Base-by-base conservation (phyloP, 2,329 filamentous ascomycete species). In the Alternaria postmessia region DNA sequence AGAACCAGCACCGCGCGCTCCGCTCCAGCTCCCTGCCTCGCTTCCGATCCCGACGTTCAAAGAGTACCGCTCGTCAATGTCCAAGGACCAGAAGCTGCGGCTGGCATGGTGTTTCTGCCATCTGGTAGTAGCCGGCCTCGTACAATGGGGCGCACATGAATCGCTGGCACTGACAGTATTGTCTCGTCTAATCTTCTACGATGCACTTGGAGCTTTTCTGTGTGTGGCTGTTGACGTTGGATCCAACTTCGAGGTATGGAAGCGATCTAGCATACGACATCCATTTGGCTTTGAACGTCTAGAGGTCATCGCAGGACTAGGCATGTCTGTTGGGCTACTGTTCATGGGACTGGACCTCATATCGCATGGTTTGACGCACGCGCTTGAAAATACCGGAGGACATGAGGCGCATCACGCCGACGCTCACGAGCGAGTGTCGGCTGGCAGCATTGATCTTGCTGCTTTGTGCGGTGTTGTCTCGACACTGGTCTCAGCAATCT, bases 191-290 rank as follows among this genome's bases (percentile, higher is more conserved):
- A 90, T 98, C 60, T 92, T 98, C 78, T 99, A 97, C 77, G 95
- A 99, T 76, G 94, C 95, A 8, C 88, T 96, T 2, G 95, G 93
- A 34, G 95, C 95, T 5, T 89, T 94, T 48, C 87, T 98, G 5
- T 98, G 94, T 77, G 93, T 97, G 4, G 89, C 88, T 12, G 94
- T 98, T 47, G 95, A 99, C 74, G 92, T 98, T 1, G 87, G 97
- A 48, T 89, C 92, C 52, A 99, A 99, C 78, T 99, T 99, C 72
- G 95, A 99, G 76, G 94, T 98, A 41, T 99, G 95, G 95, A 92
- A 93, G 66, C 88, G 94, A 47, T 94, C 92, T 69, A 96, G 90
- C 67, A 91, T 99, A 69, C 89, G 94, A 24, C 93, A 99, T 79
- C 95, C 95, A 0, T 99, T 99, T 75, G 94, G 87, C 4, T 86